Base-by-base conservation (phyloP, 805 yeast genomes). In the Pichia paraexigua region DNA sequence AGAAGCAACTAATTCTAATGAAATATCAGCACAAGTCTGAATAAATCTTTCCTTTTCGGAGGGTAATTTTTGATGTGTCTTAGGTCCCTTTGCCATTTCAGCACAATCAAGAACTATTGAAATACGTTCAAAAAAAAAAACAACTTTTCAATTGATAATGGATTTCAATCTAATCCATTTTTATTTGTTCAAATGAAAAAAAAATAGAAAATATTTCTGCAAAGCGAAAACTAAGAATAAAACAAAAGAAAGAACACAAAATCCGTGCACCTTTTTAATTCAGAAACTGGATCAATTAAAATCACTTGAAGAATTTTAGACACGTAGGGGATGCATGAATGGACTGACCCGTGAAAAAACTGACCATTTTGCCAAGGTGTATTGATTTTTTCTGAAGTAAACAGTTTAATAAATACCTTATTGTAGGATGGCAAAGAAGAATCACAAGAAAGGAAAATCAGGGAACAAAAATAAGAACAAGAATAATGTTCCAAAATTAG, bases 1-100 rank as follows among this genome's bases (percentile, higher is more conserved):
- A 7, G 95, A 83, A 22, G 84, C 78, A 20, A 91, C 94, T 43
- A 91, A 75, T 66, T 90, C 97, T 45, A 87, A 71, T 3, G 96
- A 86, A 46, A 91, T 86, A 62, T 91, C 98, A 25, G 95, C 86
- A 69, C 97, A 90, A 66, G 97, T 88, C 65, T 87, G 90, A 43
- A 92, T 70, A 63, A 92, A 92, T 53, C 98, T 76, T 71, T 92
- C 99, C 67, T 87, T 89, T 63, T 91, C 98, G 1, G 96, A 95
- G 21, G 91, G 86, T 42, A 83, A 72, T 58, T 85, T 86, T 57
- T 78, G 86, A 62, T 82, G 82, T 24, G 61, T 59, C 54, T 67
- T 69, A n/a, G 70, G 68, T 3, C 69, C 69, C 46, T 64, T 65
- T 30, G 52, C 51, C 55, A 52, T 50, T 12, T 30, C 44, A 20